Conservation (phyloP, 129 eudicot species). For the Lactuca sativa region DNA sequence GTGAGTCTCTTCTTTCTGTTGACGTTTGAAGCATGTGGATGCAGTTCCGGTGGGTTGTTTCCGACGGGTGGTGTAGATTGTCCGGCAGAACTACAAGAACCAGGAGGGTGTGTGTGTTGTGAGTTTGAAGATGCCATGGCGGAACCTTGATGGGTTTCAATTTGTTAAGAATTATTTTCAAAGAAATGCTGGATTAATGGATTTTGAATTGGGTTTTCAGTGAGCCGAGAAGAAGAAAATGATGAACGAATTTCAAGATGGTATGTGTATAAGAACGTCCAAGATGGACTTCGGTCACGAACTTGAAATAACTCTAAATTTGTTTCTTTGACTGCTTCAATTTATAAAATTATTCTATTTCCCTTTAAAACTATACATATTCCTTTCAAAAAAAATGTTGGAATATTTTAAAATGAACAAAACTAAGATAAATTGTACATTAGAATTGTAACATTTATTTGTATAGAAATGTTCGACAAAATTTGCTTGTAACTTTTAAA, state of each 20-base stretch:
- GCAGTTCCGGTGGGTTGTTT: not conserved
- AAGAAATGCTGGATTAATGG: not conserved
- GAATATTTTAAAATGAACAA: no score
- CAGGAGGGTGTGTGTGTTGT: not conserved
- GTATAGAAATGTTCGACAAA: no score
- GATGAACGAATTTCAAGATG: not conserved
- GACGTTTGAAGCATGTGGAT: not conserved
- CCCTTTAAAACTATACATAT: no score
- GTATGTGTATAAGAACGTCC: not conserved
- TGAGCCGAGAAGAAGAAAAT: not conserved
- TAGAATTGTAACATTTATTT: no score
- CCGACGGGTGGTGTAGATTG: not conserved
- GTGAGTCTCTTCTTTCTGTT: not conserved
- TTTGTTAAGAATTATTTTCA: no score
- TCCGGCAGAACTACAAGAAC: not conserved
- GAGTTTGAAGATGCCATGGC: not conserved
- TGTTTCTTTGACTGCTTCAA: no score
- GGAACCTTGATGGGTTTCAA: not conserved
- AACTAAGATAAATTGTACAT: no score
- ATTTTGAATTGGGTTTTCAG: not conserved
- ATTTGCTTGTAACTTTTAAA: no score
- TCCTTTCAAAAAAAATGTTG: no score
- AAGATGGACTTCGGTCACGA: no score
- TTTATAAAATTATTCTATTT: no score
- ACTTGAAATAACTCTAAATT: no score